These are phyloP conservation scores for Aspergillus wentii DNA, from an alignment of 495 filamentous ascomycete genomes.

Conservation along the genomic window DNA sequence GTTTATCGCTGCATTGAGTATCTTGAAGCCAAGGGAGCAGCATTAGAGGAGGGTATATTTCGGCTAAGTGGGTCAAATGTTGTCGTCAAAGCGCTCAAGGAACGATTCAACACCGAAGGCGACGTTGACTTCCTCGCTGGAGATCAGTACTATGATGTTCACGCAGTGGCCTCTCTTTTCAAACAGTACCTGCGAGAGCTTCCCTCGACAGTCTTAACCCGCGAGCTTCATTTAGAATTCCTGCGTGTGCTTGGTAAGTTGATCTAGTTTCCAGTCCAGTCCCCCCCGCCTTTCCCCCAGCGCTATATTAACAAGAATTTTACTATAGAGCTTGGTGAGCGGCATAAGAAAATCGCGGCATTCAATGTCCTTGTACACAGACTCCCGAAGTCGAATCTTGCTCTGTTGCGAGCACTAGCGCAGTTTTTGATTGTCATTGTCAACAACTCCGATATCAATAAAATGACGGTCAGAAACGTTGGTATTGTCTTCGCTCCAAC, in stretches of 20 bases:
- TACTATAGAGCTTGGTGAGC: conserved; percentile 56
- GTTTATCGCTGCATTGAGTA: conserved; percentile 97
- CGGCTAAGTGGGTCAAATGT: conserved; percentile 90
- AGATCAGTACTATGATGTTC: conserved; percentile 88
- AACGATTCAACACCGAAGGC: conserved; percentile 90
- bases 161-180: conserved; percentile 89
- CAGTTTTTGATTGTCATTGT: conserved; percentile 85
- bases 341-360: conserved; percentile 72
- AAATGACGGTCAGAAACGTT: conserved; percentile 97
- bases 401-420: conserved; percentile 76
- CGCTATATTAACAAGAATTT: conserved; percentile 13
- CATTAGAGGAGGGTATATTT: conserved; percentile 91
- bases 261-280: not conserved
- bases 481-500: conserved; percentile 99
- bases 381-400: conserved; percentile 74
- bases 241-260: conserved; percentile 72
- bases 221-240: conserved; percentile 87
- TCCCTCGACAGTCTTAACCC: conserved; percentile 83
- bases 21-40: conserved; percentile 75
- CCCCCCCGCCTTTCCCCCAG: not conserved
- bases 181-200: conserved; percentile 93
- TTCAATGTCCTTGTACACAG: conserved; percentile 79
- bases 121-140: conserved; percentile 85
- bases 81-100: conserved; percentile 83
- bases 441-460: conserved; percentile 84